phyloP scores from a whole-genome alignment of 2,329 filamentous ascomycete genomes.

The Fusarium incarnatum region DNA sequence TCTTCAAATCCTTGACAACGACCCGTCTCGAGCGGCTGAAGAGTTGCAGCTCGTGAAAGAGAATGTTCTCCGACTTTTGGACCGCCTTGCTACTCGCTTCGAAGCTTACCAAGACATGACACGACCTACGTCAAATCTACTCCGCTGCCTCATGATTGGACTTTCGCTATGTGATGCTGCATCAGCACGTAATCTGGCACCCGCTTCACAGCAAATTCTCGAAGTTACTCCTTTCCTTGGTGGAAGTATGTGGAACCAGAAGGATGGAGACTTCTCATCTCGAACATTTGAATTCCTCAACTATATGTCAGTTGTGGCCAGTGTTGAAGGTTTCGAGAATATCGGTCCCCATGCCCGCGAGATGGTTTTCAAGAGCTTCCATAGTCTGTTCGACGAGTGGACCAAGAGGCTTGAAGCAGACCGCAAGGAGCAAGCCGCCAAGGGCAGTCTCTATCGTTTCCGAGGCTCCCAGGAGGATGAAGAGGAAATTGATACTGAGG shows the following conservation, averaged over 20 bases:
- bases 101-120: conserved; percentile 88
- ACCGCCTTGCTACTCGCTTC: conserved; percentile 76
- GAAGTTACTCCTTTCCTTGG: conserved; percentile 67
- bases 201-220: conserved; percentile 54
- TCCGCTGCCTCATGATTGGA: conserved; percentile 82
- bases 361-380: conserved; percentile 73
- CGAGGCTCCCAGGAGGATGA: conserved; percentile 81
- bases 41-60: conserved; percentile 64
- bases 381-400: conserved; percentile 83
- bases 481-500: conserved; percentile 78
- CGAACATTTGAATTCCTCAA: conserved; percentile 59
- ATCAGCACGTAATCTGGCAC: conserved; percentile 58
- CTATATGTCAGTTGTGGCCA: conserved; percentile 50
- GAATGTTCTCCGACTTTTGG: conserved; percentile 75
- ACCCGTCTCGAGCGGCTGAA: conserved; percentile 38
- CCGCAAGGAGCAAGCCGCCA: conserved; percentile 77
- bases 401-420: conserved; percentile 80
- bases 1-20: conserved; percentile 43
- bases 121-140: conserved; percentile 79
- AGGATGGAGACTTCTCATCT: conserved; percentile 34
- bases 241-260: conserved; percentile 53
- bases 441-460: conserved; percentile 85
- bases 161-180: conserved; percentile 68
- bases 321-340: conserved; percentile 60
- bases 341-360: conserved; percentile 60